Percentiles rank a stretch among this genome's conserved stretches.
Evolutionary conservation across 2,329 filamentous ascomycete species (phyloP).

Genomic region (Ascocoryne sarcoides): DNA sequence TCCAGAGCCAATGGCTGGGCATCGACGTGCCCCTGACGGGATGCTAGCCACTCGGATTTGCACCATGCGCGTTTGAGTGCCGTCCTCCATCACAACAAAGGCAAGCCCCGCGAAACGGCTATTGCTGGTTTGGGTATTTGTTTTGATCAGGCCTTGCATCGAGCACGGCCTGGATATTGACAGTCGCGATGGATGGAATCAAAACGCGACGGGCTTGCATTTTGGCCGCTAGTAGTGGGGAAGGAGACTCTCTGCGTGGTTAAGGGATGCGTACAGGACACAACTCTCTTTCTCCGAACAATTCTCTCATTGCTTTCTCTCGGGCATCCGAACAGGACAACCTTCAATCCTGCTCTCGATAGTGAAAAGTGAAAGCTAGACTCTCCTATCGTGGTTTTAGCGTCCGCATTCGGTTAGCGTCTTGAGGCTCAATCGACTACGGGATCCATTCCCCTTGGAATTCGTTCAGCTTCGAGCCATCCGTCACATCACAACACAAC

Average conservation of each 20-base stretch:
- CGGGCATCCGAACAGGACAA: background rate
- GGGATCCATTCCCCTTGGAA: constrained; percentile 4
- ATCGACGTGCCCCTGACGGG: constrained; percentile 10
- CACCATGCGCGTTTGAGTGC: constrained; percentile 18
- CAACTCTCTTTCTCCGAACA: background rate
- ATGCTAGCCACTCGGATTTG: constrained; percentile 18
- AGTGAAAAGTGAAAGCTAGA: constrained; percentile 1
- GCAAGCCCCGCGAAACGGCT: constrained; percentile 14
- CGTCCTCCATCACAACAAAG: constrained; percentile 24
- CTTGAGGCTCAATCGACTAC: constrained; percentile 1
- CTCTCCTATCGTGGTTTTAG: background rate
- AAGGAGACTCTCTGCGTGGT: constrained; percentile 1
- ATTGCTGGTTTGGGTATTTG: constrained; percentile 22
- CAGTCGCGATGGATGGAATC: constrained; percentile 18
- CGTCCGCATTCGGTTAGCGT: constrained; percentile 6
- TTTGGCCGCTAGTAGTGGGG: constrained; percentile 9
- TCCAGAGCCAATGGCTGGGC: constrained; percentile 16
- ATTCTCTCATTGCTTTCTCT: background rate
- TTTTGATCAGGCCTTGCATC: constrained; percentile 22
- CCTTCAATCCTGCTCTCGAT: background rate
- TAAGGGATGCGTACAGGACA: background rate
- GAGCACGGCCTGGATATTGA: constrained; percentile 7
- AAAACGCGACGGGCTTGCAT: constrained; percentile 17
- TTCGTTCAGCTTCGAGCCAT: constrained; percentile 1
- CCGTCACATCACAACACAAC: constrained; percentile 4